Conservation (phyloP, 1,284 basidiomycete species). For the Amylostereum areolatum region DNA sequence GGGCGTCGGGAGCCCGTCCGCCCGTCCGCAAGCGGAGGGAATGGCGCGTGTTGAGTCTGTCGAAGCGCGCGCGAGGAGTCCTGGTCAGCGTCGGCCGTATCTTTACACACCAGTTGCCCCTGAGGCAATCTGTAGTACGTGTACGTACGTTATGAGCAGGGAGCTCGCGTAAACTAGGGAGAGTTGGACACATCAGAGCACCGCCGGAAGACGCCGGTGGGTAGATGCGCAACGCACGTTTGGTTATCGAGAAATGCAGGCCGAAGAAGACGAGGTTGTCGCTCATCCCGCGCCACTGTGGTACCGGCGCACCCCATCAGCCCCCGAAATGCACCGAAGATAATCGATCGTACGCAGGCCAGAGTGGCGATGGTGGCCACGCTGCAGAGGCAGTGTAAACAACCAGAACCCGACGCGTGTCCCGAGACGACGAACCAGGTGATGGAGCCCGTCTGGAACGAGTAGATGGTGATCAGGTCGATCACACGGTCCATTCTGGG, state of each 20-base stretch:
- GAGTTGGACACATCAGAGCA: not conserved
- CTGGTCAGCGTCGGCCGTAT: no score
- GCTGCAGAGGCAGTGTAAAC: not conserved
- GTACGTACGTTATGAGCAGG: slow-evolving; percentile 11
- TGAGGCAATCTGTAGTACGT: no score
- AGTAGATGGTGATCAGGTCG: slow-evolving; percentile 44
- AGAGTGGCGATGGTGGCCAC: not conserved
- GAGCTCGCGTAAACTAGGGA: slow-evolving; percentile 16
- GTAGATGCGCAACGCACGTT: not conserved
- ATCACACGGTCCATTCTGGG: slow-evolving; percentile 42
- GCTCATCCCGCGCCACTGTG: not conserved
- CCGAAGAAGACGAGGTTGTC: slow-evolving; percentile 1
- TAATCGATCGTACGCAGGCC: not conserved
- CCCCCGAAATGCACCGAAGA: not conserved
- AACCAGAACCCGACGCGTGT: no score
- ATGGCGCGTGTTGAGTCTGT: slow-evolving; percentile 11
- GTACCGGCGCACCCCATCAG: no score
- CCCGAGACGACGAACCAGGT: slow-evolving; percentile 30
- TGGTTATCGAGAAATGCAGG: not conserved
- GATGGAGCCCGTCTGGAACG: slow-evolving; percentile 45
- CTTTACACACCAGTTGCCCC: no score
- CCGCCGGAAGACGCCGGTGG: not conserved
- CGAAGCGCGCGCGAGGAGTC: no score
- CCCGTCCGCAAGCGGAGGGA: slow-evolving; percentile 8
- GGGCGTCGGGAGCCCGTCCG: no score